Evolutionary conservation across 2,329 filamentous ascomycete genomes (phyloP).

Genomic region (Hypoxylon rubiginosum): DNA sequence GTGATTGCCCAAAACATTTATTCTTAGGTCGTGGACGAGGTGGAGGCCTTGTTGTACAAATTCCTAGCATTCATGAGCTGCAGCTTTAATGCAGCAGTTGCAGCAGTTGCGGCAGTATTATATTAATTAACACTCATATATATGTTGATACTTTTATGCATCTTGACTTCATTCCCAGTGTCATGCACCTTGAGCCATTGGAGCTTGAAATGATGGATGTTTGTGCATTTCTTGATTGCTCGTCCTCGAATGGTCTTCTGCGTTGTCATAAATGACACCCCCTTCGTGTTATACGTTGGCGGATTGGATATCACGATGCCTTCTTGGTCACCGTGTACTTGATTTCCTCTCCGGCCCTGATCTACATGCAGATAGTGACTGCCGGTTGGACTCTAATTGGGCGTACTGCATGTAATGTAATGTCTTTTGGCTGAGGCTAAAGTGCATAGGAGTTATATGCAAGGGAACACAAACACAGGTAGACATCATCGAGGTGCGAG

Average conservation of each 20-base stretch:
- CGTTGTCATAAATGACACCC: not conserved
- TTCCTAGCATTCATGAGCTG: not conserved
- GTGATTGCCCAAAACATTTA: not conserved
- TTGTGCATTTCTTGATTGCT: not conserved
- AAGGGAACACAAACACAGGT: not conserved
- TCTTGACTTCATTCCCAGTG: not conserved
- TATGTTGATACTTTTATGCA: not conserved
- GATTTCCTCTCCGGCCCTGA: not conserved
- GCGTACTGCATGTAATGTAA: not conserved
- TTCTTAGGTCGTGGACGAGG: not conserved
- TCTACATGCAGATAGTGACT: not conserved
- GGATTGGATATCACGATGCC: not conserved
- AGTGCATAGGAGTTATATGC: constrained; percentile 1
- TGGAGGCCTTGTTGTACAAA: not conserved
- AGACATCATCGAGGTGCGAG: not conserved
- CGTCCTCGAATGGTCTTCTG: not conserved
- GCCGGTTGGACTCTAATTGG: not conserved
- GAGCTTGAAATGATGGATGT: not conserved
- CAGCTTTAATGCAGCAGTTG: not conserved
- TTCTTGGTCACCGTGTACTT: not conserved
- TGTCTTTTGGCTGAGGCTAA: not conserved
- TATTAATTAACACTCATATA: not conserved
- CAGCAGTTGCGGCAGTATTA: no score
- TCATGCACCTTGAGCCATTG: not conserved
- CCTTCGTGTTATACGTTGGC: not conserved